Conservation (phyloP, 2,329 filamentous ascomycete genomes). For the Penicillium sp. region DNA sequence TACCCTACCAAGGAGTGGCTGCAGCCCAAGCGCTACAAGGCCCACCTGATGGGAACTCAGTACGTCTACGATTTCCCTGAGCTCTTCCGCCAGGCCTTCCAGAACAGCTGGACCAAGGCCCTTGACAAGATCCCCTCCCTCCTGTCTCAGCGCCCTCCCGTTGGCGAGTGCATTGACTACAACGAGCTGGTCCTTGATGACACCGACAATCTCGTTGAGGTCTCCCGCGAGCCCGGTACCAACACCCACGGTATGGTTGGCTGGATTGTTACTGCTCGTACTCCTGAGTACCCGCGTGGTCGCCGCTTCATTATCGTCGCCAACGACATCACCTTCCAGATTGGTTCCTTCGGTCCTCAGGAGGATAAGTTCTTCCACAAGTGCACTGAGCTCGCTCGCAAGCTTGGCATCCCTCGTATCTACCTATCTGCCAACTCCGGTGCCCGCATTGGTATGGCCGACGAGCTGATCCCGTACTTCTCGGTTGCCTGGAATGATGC, state of each 20-base stretch:
- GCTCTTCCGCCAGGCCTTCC: constrained; percentile 95
- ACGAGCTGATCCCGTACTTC: constrained; percentile 96
- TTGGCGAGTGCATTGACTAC: constrained; percentile 89
- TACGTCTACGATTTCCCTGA: constrained; percentile 99
- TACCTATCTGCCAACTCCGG: constrained; percentile 99
- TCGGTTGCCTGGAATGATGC: constrained; percentile 93
- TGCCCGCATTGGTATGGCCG: constrained; percentile 92
- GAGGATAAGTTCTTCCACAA: constrained; percentile 99
- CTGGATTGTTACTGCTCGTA: constrained; percentile 92
- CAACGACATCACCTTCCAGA: constrained; percentile 99
- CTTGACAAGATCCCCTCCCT: constrained; percentile 70
- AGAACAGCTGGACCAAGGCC: constrained; percentile 85
- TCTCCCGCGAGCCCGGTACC: constrained; percentile 89
- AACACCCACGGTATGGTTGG: constrained; percentile 98
- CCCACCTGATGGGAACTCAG: constrained; percentile 97
- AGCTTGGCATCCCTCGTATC: constrained; percentile 91
- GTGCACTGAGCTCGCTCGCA: constrained; percentile 92
- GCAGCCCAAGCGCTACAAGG: constrained; percentile 99
- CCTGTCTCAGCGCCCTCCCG: constrained; percentile 74
- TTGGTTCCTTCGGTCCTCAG: constrained; percentile 92
- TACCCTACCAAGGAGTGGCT: constrained; percentile 98
- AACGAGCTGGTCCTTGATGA: constrained; percentile 95
- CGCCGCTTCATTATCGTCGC: constrained; percentile 93
- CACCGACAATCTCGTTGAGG: constrained; percentile 84
- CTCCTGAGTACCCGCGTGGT: constrained; percentile 90